Conservation (phyloP, 805 yeast species). For the Jamesozyma rosinii region DNA sequence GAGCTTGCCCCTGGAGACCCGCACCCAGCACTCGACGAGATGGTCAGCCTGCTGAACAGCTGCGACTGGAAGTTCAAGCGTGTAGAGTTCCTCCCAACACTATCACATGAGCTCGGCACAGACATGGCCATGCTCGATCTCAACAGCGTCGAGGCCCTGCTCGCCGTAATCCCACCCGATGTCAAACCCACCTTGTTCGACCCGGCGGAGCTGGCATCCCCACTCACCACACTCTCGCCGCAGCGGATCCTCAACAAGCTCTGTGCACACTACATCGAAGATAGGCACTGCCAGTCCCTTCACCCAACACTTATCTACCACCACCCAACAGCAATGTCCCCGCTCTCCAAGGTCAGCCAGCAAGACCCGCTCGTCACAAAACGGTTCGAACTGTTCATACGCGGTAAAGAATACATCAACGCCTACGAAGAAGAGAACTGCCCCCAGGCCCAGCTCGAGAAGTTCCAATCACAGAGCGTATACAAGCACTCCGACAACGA, state of each 20-base stretch:
- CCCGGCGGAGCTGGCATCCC: not conserved
- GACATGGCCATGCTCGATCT: constrained; percentile 27
- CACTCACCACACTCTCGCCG: constrained; percentile 32
- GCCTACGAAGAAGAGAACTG: constrained; percentile 96
- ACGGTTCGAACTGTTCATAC: constrained; percentile 77
- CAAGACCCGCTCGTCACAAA: constrained; percentile 39
- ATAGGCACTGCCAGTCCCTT: constrained; percentile 36
- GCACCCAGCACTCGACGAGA: not conserved
- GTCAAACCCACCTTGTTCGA: constrained; percentile 3
- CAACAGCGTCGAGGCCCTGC: constrained; percentile 15
- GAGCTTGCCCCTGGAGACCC: not conserved
- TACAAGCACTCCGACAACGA: constrained; percentile 45
- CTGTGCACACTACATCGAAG: constrained; percentile 55
- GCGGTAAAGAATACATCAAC: constrained; percentile 74
- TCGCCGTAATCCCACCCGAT: constrained; percentile 9
- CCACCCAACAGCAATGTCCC: constrained; percentile 80
- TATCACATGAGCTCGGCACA: constrained; percentile 18
- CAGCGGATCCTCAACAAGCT: constrained; percentile 57
- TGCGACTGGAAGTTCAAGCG: constrained; percentile 24
- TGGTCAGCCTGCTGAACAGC: constrained; percentile 8
- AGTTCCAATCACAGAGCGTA: constrained; percentile 51
- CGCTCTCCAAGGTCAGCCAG: constrained; percentile 63
- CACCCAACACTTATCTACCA: constrained; percentile 67
- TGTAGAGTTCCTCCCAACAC: constrained; percentile 27
- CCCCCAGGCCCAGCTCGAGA: constrained; percentile 59